phyloP scores from a whole-genome alignment of 2,329 filamentous ascomycete genomes.

The Penicillium sp. region DNA sequence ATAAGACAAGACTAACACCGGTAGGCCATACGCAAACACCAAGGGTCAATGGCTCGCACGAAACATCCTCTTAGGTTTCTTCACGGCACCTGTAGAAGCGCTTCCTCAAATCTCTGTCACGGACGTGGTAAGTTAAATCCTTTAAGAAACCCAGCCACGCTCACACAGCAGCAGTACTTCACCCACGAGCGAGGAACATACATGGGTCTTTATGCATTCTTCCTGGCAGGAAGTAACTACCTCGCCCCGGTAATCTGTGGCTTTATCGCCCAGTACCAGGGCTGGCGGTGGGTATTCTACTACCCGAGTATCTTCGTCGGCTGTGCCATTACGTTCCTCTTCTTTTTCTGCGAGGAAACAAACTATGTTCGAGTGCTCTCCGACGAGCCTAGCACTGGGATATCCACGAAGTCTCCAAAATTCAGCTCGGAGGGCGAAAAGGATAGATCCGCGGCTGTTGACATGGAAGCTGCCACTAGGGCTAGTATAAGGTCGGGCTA shows the following conservation, averaged over 20 bases:
- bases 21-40: constrained; percentile 26
- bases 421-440: constrained; percentile 11
- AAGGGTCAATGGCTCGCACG: constrained; percentile 36
- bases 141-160: not conserved
- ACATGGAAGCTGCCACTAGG: constrained; percentile 11
- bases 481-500: constrained; percentile 13
- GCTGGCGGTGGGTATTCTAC: constrained; percentile 44
- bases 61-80: constrained; percentile 33
- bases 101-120: constrained; percentile 36
- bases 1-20: not conserved
- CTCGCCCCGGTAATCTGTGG: constrained; percentile 42
- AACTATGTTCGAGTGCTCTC: constrained; percentile 37
- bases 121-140: constrained; percentile 30
- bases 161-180: constrained; percentile 29
- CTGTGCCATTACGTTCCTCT: constrained; percentile 41
- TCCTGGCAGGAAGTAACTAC: constrained; percentile 37
- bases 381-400: constrained; percentile 5
- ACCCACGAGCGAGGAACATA: constrained; percentile 36
- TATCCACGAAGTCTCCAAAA: constrained; percentile 1
- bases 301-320: constrained; percentile 46
- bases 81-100: constrained; percentile 36
- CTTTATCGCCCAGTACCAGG: constrained; percentile 40
- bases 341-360: constrained; percentile 51
- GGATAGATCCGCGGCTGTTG: constrained; percentile 13
- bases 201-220: constrained; percentile 36